phyloP scores from a whole-genome alignment of 2,329 filamentous ascomycete species.

The Emmonsia crescens region DNA sequence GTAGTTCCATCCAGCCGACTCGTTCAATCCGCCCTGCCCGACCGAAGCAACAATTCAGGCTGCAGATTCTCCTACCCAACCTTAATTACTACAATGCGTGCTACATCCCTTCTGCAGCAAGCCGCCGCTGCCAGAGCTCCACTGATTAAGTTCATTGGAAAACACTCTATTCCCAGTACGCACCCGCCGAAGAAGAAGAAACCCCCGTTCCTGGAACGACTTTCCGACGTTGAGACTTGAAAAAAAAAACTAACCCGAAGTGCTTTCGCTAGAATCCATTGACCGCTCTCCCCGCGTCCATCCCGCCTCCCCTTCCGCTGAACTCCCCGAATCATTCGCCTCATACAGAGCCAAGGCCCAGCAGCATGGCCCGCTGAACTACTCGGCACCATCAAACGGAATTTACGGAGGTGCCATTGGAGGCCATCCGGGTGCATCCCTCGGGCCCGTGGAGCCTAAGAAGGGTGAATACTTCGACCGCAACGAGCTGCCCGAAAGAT shows the following conservation, averaged over 20 bases:
- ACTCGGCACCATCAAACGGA: conserved; percentile 22
- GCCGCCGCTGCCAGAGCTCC: conserved; percentile 32
- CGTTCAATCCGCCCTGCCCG: conserved; percentile 7
- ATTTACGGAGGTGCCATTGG: conserved; percentile 40
- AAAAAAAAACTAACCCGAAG: not conserved
- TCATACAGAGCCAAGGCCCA: conserved; percentile 52
- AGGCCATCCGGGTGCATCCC: conserved; percentile 52
- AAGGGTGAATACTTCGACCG: conserved; percentile 78
- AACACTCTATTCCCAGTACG: conserved; percentile 36
- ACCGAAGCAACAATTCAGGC: conserved; percentile 3
- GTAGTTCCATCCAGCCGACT: not conserved
- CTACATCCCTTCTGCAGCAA: conserved; percentile 31
- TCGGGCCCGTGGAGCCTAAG: conserved; percentile 61
- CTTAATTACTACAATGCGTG: conserved; percentile 28
- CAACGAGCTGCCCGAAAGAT: conserved; percentile 73
- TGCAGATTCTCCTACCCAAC: conserved; percentile 10
- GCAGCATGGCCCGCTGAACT: conserved; percentile 51
- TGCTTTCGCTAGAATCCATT: conserved; percentile 26
- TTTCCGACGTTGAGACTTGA: not conserved
- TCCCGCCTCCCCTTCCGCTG: conserved; percentile 45
- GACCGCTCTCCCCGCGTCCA: conserved; percentile 49
- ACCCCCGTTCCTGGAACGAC: not conserved
- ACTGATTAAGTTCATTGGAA: conserved; percentile 41
- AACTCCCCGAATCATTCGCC: conserved; percentile 52
- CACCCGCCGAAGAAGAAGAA: conserved; percentile 3